Evolutionary conservation across 768 basidiomycete species (phyloP), one percentile per base, ranked within the genome.

Genomic region (Rhizopogon sp.): DNA sequence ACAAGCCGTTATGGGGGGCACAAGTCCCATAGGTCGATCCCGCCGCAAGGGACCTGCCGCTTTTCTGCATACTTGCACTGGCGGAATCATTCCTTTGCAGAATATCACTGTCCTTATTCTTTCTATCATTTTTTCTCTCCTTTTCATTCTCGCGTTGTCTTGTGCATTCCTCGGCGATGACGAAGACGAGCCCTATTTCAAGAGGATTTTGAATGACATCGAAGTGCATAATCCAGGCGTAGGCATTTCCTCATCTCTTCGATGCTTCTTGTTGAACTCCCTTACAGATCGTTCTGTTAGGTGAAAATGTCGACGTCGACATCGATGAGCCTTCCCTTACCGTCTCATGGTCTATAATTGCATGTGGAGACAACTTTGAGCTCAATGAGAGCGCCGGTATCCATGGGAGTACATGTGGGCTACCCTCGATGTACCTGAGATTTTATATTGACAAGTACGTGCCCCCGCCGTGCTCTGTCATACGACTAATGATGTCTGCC

Each of bases 241-340:
- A 66, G 56, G 74, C 58, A 17, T 37, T 40, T 20, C 35, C 14
- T 41, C 42, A 8, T 49, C n/a, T 25, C 5, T 43, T 17, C 40
- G 13, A 40, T n/a, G n/a, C 3, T 5, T 37, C 39, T 51, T 39
- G 22, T 20, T 41, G 22, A 46, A 40, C 17, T 25, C 13, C 10
- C 13, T 1, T 51, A n/a, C 55, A 84, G 82, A 68, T 84, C 44
- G 76, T 83, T 2, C 70, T 84, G 39, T 61, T 82, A 3, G 82
- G 81, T 6, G 81, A 83, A 58, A 77, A 75, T 51, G 78, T 83
- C 5, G 81, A 83, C 57, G 74, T 83, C 10, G 82, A 84, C 59
- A 66, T 83, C 9, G 81, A 82, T 55, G 81, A 84, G 59, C 81
- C 81, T 1, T 74, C 80, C 0, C 60, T 84, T 29, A 77, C 77